Base-by-base conservation (phyloP, 306 rosid genomes). In the Mucuna pruriens region DNA sequence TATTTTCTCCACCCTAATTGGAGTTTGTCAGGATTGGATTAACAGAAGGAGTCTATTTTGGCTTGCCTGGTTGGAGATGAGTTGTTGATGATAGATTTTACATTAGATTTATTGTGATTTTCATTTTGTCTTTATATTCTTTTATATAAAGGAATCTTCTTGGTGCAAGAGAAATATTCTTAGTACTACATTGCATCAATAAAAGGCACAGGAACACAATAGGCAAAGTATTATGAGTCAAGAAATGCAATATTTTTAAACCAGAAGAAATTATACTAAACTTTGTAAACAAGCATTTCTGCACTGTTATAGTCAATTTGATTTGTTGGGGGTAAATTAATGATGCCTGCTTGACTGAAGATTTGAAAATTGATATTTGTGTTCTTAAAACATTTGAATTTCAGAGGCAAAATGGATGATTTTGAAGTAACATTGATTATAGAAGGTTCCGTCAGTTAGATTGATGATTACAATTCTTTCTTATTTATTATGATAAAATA, bases 11-110 rank as follows among this genome's bases (percentile, higher is more conserved):
- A 40, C 62, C 15, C 54, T 57, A 45, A 26, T 16, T 15, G 61
- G 20, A 19, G 17, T 29, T 23, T 42, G 26, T 22, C 22, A 33
- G 42, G 49, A 48, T 20, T 71, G 51, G n/a, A 54, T n/a, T n/a
- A 52, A 36, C 17, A 33, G 42, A 58, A 71, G 26, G n/a, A 33
- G 38, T 45, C 25, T 3, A 8, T 60, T 46, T 71, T n/a, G 8
- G 49, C 36, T 72, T 55, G 38, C 5, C 71, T 34, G 64, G 64
- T 64, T 68, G 60, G 60, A 10, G 54, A 78, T 22, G 52, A 67
- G 31, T 67, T 67, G 69, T 22, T 52, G 67, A 38, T 51, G 58
- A 38, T 16, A 19, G 17, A 75, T 60, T 67, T 44, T 71, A 20
- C 2, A 5, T 65, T 39, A 34, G 20, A 34, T 62, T 62, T 65